Base-by-base conservation (phyloP, 352 stramenopile genomes). In the Phytophthora fragariaefolia region DNA sequence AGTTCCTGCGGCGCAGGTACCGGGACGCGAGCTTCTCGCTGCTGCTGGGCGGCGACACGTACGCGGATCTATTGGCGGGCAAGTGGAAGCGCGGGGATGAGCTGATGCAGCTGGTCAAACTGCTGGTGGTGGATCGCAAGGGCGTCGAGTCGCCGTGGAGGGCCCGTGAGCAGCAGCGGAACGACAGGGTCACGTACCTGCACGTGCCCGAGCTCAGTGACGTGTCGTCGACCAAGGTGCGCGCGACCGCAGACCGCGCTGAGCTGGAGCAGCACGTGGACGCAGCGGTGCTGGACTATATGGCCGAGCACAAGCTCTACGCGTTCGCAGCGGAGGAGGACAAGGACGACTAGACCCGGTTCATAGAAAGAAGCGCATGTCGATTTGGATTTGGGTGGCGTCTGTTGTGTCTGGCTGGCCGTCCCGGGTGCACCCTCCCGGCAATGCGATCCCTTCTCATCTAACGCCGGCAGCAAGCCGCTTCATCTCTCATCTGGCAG, bases 41-140 rank as follows among this genome's bases (percentile, higher is more conserved):
- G 76, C 69, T 96, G 22, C 55, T 96, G 6, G 90, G 90, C 6
- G 87, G 74, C 6, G 90, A 97, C 68, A 96, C 90, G 50, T 97
- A 90, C 72, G 75, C 76, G 6, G 90, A 97, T 66, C 66, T 97
- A 50, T 54, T 85, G 38, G 73, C 78, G 23, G 87, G 87, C 42
- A 97, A 97, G 69, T 97, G 90, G 90, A 97, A 97, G 59, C 68
- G 78, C 27, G 88, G 83, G 3, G 76, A 95, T 17, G 79, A 92
- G 60, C 76, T 97, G 1, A 74, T 89, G 72, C 76, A 76, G 27
- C 64, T 87, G 4, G 74, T 94, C 0, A 78, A 82, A 42, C 53
- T 97, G 5, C 68, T 96, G 10, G 87, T 96, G 24, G 87, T 96
- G 54, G 74, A 77, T 52, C 84, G 87, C 15, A 67, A 87, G 43